Evolutionary conservation across 2,329 filamentous ascomycete species (phyloP), one percentile per base, ranked within the genome.

Genomic region (Ilyonectria sp.): DNA sequence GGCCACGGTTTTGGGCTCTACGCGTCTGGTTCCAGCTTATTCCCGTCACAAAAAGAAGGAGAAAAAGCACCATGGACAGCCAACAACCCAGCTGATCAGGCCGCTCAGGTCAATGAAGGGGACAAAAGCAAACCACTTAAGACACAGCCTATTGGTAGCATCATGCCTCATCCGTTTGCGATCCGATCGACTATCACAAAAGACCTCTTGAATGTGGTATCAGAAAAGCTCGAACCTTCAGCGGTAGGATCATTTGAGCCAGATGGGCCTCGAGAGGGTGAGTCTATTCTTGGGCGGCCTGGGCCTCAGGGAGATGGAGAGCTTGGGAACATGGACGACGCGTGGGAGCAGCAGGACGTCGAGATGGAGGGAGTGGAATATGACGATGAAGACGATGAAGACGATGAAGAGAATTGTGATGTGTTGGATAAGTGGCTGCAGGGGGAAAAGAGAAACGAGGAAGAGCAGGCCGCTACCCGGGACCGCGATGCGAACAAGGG

Each of bases 81-180:
- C n/a, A 49, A 29, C 19, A 60, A 31, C 33, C 21, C 57, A 23
- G 17, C 21, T 6, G 43, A 68, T 13, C 23, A 67, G 37, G 71
- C 71, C 37, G 17, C 29, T 11, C 62, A 60, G 55, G 52, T 23
- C 5, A 73, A 74, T 9, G 2, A 43, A n/a, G 6, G 2, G n/a
- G 40, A n/a, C 19, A 43, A 17, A n/a, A 43, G n/a, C 15, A 43
- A 43, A 8, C 17, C 5, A 15, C 37, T 17, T 29, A 49, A 21
- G 13, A n/a, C 44, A 23, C 26, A 31, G 23, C 43, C 53, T 10
- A 65, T 69, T 9, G 47, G 62, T 17, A 70, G 72, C 8, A 67
- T 73, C 31, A 66, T 74, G 63, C 67, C 70, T 21, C 66, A 74
- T 9, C 66, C 72, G 1, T 74, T 74, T 62, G 72, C 72, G 13